Base-by-base conservation (phyloP, 148 eudicot species). In the Fagopyrum esculentum region DNA sequence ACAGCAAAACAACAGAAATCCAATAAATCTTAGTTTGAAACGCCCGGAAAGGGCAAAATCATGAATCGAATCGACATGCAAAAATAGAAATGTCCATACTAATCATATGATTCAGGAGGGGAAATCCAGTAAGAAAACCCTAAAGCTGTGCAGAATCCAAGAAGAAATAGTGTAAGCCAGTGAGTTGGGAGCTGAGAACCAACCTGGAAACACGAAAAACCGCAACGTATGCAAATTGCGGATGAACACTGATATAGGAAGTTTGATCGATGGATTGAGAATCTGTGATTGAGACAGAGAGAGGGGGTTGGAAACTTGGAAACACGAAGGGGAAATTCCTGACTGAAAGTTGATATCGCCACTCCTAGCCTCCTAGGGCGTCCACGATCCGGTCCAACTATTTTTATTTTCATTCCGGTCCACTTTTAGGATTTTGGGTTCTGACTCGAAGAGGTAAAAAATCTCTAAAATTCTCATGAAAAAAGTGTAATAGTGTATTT, bases 211-310 rank as follows among this genome's bases (percentile, higher is more conserved):
- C 44, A 30, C 69, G 69, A 12, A 63, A 29, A 63, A 63, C 69
- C 7, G 35, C 43, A 63, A 63, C 45, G 0, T 29, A 5, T 6
- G 69, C 44, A 63, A 40, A 66, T 66, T 66, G 71, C 13, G 43
- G 71, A 43, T 40, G 47, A 66, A 13, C 17, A 66, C 13, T 66
- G 47, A 40, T 17, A 13, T 2, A 15, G 70, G 19, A 40, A 66
- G 71, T 43, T 16, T 66, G 52, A 8, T 66, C 7, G 71, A 40
- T 13, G 71, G 47, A 12, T 66, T 43, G 66, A 60, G 43, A 26
- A 26, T 60, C 40, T 60, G 66, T 19, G 66, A 60, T 60, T 60
- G 17, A 66, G 71, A 66, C 6, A 26, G 69, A 63, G 69, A 63
- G 45, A 35, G 46, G 17, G 45, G 12, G 47, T 66, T 66, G 71